Percentiles rank a stretch among this genome's conserved stretches.
phyloP scores from a whole-genome alignment of 2,329 filamentous ascomycete genomes.

The Aspergillus tubingensis region DNA sequence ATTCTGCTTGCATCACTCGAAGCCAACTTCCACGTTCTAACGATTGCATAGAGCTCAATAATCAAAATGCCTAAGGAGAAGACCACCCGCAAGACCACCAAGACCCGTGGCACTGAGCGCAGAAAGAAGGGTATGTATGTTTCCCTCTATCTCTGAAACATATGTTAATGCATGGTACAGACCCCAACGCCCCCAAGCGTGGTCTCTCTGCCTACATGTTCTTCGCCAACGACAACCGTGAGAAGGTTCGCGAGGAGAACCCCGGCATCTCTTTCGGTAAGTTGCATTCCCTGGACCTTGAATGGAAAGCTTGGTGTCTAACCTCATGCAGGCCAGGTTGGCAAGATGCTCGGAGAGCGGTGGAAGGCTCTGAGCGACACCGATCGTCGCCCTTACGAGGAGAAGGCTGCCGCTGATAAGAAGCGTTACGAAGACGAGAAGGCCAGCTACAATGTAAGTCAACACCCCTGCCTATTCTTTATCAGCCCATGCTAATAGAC shows the following conservation, averaged over 20 bases:
- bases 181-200: constrained; percentile 98
- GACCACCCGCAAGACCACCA: constrained; percentile 62
- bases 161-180: constrained; percentile 50
- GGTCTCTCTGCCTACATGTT: constrained; percentile 99
- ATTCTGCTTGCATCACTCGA: not conserved
- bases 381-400: constrained; percentile 91
- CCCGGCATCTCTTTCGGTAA: constrained; percentile 93
- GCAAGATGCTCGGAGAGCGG: constrained; percentile 95
- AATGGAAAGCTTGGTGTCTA: constrained; percentile 12
- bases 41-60: constrained; percentile 21
- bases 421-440: constrained; percentile 99
- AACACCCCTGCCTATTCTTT: not conserved
- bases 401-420: constrained; percentile 96
- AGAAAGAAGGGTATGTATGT: constrained; percentile 68
- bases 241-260: constrained; percentile 98
- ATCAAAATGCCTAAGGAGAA: constrained; percentile 69
- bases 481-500: constrained; percentile 11
- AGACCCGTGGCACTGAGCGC: constrained; percentile 58
- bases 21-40: constrained; percentile 11
- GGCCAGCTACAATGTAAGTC: constrained; percentile 81
- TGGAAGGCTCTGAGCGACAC: constrained; percentile 97
- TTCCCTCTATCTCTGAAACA: not conserved
- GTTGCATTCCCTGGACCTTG: constrained; percentile 27
- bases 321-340: constrained; percentile 72
- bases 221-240: constrained; percentile 99